phyloP scores from a whole-genome alignment of 257 asterid genomes.

The Lithospermum erythrorhizon region DNA sequence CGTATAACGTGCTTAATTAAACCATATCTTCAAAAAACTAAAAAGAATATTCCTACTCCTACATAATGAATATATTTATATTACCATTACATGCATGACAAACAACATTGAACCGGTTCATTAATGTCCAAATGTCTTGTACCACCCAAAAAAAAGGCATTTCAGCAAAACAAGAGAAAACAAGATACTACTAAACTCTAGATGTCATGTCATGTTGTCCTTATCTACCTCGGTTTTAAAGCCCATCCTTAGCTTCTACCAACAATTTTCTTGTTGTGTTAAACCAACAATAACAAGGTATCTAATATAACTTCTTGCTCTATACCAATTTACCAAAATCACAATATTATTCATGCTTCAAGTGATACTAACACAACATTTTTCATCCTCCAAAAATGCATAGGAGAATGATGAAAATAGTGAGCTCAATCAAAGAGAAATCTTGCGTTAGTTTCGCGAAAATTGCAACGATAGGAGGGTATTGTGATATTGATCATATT shows the following conservation, averaged over 20 bases:
- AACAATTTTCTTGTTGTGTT: not conserved
- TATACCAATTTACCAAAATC: not conserved
- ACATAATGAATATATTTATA: no score
- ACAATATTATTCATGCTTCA: no score
- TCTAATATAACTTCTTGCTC: not conserved
- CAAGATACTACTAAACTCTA: no score
- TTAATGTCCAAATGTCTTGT: not conserved
- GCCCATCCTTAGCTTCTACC: not conserved
- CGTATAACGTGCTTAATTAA: no score
- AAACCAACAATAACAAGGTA: not conserved
- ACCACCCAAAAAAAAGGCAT: not conserved
- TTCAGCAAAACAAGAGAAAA: not conserved
- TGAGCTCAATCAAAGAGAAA: conserved; percentile 35
- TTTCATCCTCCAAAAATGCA: conserved; percentile 8
- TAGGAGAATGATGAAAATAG: conserved; percentile 26
- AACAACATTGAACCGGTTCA: no score
- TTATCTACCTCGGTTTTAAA: not conserved
- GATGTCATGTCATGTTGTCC: no score
- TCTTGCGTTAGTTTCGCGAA: conserved; percentile 47
- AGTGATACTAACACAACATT: no score
- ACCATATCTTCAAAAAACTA: no score
- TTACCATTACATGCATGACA: no score
- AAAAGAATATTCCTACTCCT: no score
- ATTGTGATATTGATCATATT: conserved; percentile 35
- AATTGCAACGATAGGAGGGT: conserved; percentile 48